Evolutionary conservation across 805 yeast species (phyloP).

Genomic region (Wickerhamomyces queroliae): DNA sequence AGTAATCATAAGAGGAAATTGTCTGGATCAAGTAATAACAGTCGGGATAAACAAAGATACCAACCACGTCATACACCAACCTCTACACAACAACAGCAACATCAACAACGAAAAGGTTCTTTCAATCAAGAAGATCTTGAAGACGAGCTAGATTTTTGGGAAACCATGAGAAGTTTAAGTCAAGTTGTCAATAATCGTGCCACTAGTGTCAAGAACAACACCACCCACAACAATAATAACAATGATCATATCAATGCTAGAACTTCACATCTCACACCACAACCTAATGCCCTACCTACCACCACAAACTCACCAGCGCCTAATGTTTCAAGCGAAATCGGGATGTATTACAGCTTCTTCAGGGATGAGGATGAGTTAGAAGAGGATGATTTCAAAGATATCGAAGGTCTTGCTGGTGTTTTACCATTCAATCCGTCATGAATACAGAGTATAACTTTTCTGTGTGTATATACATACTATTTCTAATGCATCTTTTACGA

Average conservation of each 20-base stretch:
- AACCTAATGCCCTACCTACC: not conserved
- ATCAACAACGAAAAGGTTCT: conserved; percentile 10
- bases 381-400: conserved; percentile 13
- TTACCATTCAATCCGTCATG: conserved; percentile 22
- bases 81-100: conserved; percentile 1
- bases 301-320: not conserved
- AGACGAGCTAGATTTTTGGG: conserved; percentile 69
- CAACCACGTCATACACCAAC: not conserved
- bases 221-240: conserved; percentile 1
- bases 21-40: conserved; percentile 15
- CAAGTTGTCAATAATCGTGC: conserved; percentile 26
- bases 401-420: conserved; percentile 12
- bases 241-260: conserved; percentile 8
- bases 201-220: no score
- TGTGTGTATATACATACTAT: not conserved
- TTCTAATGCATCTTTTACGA: not conserved
- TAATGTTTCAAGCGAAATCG: not conserved
- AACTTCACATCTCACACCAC: not conserved
- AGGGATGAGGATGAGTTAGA: conserved; percentile 12
- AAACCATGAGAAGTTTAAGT: conserved; percentile 54
- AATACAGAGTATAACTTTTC: not conserved
- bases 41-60: conserved; percentile 8
- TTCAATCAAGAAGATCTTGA: conserved; percentile 41
- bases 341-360: conserved; percentile 6
- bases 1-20: conserved; percentile 9